Percentiles rank a stretch among this genome's conserved stretches.
These are phyloP conservation scores for Haplosporangium sp. DNA, from an alignment of 371 early-diverging fungal genomes.

Conservation along the genomic window DNA sequence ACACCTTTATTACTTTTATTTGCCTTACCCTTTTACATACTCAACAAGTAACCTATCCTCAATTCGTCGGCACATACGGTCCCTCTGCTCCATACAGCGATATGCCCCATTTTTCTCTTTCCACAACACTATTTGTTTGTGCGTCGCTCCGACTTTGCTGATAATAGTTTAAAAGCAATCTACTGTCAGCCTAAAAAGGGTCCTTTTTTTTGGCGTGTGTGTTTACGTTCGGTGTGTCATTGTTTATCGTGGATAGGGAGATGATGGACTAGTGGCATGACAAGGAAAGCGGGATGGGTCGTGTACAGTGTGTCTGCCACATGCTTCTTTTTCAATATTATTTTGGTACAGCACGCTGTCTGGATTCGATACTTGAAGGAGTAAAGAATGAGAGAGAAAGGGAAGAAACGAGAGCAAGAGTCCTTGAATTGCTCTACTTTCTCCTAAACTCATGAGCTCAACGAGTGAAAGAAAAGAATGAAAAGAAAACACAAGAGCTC, in stretches of 20 bases:
- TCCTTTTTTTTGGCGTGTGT: neutral
- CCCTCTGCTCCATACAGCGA: neutral
- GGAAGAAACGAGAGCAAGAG: neutral
- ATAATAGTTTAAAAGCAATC: too few relatives aligned
- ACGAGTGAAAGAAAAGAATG: too few relatives aligned
- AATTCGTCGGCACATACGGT: neutral
- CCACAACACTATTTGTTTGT: too few relatives aligned
- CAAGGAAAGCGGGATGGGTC: neutral
- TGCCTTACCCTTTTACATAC: neutral
- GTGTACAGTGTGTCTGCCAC: neutral
- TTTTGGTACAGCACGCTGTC: too few relatives aligned
- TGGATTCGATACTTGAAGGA: conserved; percentile 9
- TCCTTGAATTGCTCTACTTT: neutral
- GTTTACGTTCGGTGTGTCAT: neutral
- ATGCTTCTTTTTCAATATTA: neutral
- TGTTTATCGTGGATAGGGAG: neutral
- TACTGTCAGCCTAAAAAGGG: neutral
- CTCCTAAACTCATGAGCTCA: too few relatives aligned
- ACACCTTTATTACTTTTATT: neutral
- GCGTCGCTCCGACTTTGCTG: too few relatives aligned
- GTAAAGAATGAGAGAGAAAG: neutral
- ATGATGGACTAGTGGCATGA: neutral
- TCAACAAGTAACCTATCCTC: neutral
- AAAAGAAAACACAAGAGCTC: too few relatives aligned
- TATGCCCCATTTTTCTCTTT: neutral